Conservation (phyloP, 768 basidiomycete species). For the Kwoniella heveanensis region DNA sequence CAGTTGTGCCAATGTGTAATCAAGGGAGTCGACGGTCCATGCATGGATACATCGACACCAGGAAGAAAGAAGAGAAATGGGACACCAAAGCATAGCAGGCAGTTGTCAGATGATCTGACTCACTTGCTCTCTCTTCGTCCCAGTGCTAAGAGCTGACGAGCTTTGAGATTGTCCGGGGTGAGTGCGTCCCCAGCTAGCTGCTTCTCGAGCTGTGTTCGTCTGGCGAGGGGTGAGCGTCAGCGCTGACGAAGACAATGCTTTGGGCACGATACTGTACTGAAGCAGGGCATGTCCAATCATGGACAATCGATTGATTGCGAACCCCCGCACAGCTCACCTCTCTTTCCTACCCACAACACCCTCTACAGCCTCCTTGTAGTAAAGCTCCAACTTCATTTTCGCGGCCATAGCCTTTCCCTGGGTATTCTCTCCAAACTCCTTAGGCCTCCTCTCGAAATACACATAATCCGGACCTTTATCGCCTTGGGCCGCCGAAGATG, state of each 20-base stretch:
- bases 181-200: constrained; percentile 44
- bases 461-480: constrained; percentile 71
- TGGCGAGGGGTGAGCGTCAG: constrained; percentile 5
- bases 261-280: no score
- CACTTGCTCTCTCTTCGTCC: constrained; percentile 54
- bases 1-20: no score
- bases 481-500: constrained; percentile 11
- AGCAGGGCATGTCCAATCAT: no score
- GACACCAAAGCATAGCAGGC: background rate
- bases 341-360: constrained; percentile 90
- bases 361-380: constrained; percentile 95
- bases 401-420: constrained; percentile 83
- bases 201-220: constrained; percentile 51
- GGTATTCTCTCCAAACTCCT: constrained; percentile 76
- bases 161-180: constrained; percentile 51
- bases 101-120: constrained; percentile 17
- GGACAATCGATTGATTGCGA: no score
- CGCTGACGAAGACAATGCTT: no score
- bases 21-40: no score
- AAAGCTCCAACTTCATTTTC: constrained; percentile 93
- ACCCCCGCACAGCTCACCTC: no score
- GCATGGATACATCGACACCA: no score
- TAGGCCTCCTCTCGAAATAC: constrained; percentile 81
- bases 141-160: constrained; percentile 48
- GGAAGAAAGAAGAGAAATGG: background rate